These are phyloP conservation scores for Cystobasidium onofrii DNA, from an alignment of 768 basidiomycete genomes.

Conservation along the genomic window DNA sequence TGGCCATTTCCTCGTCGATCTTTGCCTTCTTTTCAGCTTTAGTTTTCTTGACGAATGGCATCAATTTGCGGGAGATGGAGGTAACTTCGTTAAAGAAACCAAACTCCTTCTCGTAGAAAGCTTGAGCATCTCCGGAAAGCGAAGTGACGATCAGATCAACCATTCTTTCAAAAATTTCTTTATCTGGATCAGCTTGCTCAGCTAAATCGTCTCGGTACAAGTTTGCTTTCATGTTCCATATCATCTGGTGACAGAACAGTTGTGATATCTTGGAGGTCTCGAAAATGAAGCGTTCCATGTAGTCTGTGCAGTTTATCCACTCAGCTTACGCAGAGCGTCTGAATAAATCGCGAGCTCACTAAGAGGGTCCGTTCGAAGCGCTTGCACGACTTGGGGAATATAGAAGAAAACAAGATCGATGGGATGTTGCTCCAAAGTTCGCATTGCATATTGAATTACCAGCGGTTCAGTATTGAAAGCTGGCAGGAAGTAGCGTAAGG, in stretches of 20 bases:
- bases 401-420: slow-evolving; percentile 96
- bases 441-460: slow-evolving; percentile 88
- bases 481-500: slow-evolving; percentile 65
- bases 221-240: slow-evolving; percentile 99
- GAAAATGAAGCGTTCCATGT: slow-evolving; percentile 88
- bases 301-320: slow-evolving; percentile 53
- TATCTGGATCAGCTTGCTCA: slow-evolving; percentile 91
- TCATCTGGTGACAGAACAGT: slow-evolving; percentile 96
- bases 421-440: slow-evolving; percentile 87
- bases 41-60: slow-evolving; percentile 87
- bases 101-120: slow-evolving; percentile 91
- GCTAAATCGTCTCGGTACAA: slow-evolving; percentile 84
- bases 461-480: slow-evolving; percentile 74
- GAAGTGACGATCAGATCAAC: slow-evolving; percentile 69
- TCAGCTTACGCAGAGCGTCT: neutral
- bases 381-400: slow-evolving; percentile 96
- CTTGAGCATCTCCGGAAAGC: slow-evolving; percentile 75
- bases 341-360: slow-evolving; percentile 51
- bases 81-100: slow-evolving; percentile 92
- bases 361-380: slow-evolving; percentile 76
- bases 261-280: slow-evolving; percentile 96
- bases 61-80: slow-evolving; percentile 93
- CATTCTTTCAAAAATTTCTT: slow-evolving; percentile 84
- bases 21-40: slow-evolving; percentile 99
- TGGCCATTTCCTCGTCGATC: slow-evolving; percentile 99